Evolutionary conservation across 2,329 filamentous ascomycete genomes (phyloP), one percentile per base, ranked within the genome.

Genomic region (Onygena corvina): DNA sequence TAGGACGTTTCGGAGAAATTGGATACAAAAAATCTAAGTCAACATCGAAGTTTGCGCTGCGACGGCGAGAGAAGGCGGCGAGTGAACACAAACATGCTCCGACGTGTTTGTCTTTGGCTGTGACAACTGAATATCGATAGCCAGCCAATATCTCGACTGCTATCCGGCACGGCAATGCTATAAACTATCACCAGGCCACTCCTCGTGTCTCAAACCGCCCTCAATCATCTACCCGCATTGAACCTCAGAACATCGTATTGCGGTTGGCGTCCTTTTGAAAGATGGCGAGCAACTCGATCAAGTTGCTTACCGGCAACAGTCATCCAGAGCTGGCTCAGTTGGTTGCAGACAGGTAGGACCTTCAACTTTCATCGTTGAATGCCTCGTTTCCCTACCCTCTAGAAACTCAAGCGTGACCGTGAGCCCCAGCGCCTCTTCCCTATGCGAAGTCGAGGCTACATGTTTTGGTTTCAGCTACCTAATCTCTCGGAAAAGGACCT

Each of bases 271-370:
- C 36, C 35, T 18, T 8, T 16, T 8, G 1, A 21, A 57, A 44
- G 52, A 85, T 86, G 82, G 76, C 81, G 57, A 76, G 79, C 54
- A 86, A 85, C 68, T 81, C 78, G 31, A 85, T 86, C 64, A 86
- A 86, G 68, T 70, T 86, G 55, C 71, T 86, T 64, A 85, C 82
- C 59, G 82, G 82, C 59, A 85, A 84, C 71, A 84, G 80, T 66
- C 83, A 86, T 63, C 81, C 82, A 4, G 75, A 81, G 67, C 76
- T 86, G 51, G 82, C 82, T 33, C 79, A 81, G 62, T 71, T 80
- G 56, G 81, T 86, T 52, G 80, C 81, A 58, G 76, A 79, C 59
- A 73, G 80, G 80, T 83, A 71, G 54, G 70, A 4, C 31, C 16
- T 46, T 31, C 27, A n/a, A 7, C 45, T 47, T 21, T 12, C n/a